Evolutionary conservation across 768 basidiomycete species (phyloP).

Genomic region (Amanita subjunquillea): DNA sequence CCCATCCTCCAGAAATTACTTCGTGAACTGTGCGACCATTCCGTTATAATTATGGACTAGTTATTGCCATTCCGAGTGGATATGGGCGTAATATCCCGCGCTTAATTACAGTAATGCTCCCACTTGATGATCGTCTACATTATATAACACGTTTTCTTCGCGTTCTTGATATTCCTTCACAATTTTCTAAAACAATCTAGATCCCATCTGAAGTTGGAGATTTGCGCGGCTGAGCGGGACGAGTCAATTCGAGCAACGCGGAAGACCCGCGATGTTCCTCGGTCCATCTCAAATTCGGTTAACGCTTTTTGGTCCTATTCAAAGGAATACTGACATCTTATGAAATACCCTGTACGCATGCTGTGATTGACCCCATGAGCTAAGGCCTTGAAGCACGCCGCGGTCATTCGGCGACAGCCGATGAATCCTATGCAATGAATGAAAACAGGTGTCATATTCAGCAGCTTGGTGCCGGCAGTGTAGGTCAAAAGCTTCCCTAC

Average conservation of each 20-base stretch:
- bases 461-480: background rate
- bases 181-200: background rate
- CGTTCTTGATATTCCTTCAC: background rate
- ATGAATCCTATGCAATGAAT: background rate
- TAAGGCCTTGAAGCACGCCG: background rate
- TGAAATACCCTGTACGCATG: background rate
- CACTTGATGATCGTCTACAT: background rate
- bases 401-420: background rate
- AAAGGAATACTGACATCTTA: background rate
- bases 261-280: background rate
- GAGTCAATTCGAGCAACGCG: background rate
- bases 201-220: background rate
- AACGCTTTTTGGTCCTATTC: background rate
- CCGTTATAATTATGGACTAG: background rate
- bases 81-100: background rate
- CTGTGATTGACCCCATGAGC: background rate
- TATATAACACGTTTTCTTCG: background rate
- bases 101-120: background rate
- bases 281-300: background rate
- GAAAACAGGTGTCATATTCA: background rate
- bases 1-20: background rate
- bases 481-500: background rate
- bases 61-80: background rate
- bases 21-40: background rate
- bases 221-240: background rate